These are phyloP conservation scores for Uronychia binucleata DNA, from an alignment of 73 alveolate species.

Conservation along the genomic window DNA sequence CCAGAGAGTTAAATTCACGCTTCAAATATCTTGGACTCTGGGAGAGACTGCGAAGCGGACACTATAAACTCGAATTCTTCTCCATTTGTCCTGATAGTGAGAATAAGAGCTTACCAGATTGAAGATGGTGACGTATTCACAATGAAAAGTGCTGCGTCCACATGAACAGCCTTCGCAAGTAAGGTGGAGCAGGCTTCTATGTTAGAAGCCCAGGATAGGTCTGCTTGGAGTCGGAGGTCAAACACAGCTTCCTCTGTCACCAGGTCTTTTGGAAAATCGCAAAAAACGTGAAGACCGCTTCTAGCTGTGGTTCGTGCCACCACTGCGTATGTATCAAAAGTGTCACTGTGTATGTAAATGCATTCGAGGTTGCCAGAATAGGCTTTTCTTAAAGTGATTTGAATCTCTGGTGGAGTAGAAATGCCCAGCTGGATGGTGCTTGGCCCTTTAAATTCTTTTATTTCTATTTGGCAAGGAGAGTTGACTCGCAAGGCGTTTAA, in stretches of 20 bases:
- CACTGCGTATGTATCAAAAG: too few species aligned
- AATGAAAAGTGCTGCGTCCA: background rate
- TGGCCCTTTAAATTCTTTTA: too few species aligned
- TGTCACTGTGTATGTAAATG: too few species aligned
- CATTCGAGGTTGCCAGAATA: too few species aligned
- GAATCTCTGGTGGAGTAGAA: background rate
- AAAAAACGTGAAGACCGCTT: too few species aligned
- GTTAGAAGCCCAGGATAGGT: background rate
- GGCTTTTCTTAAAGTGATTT: too few species aligned
- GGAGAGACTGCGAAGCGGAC: too few species aligned
- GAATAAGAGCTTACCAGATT: background rate
- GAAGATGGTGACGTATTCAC: background rate
- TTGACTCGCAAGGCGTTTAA: background rate
- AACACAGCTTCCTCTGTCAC: background rate
- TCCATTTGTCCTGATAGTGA: too few species aligned
- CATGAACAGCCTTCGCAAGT: background rate
- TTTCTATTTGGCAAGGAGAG: background rate
- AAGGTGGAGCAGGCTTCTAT: background rate
- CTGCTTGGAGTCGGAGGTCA: background rate
- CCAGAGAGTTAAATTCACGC: background rate
- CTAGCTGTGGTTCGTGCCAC: too few species aligned
- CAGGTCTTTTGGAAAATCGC: background rate
- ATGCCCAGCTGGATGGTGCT: background rate
- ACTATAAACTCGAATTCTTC: too few species aligned
- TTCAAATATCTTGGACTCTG: background rate